phyloP scores from a whole-genome alignment of 805 yeast genomes.

The Komagataella ulmi region DNA sequence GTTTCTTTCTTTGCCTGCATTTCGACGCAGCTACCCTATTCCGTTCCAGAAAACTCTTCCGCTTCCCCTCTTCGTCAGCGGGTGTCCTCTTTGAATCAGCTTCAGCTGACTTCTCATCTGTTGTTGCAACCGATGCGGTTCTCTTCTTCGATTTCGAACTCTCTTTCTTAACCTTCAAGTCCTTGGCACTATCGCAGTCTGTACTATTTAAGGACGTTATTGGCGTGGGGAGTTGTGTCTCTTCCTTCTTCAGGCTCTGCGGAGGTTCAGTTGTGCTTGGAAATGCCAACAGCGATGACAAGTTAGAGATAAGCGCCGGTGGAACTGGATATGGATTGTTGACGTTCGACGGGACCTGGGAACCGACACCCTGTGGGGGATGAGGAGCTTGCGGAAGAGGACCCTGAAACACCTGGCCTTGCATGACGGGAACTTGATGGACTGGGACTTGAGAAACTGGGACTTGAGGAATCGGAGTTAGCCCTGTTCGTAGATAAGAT shows the following conservation, averaged over 20 bases:
- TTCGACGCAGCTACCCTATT: slow-evolving; percentile 95
- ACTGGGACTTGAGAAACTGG: slow-evolving; percentile 9
- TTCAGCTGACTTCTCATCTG: slow-evolving; percentile 20
- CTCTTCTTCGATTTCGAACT: slow-evolving; percentile 2
- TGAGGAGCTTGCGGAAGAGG: not conserved
- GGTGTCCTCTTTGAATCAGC: slow-evolving; percentile 27
- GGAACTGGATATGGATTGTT: not conserved
- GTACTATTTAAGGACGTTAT: not conserved
- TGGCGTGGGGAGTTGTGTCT: not conserved
- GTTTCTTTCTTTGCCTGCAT: slow-evolving; percentile 90
- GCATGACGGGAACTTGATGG: not conserved
- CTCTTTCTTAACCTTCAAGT: slow-evolving; percentile 2
- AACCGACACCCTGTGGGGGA: not conserved
- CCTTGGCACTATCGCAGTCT: slow-evolving; percentile 12
- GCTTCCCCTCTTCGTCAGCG: slow-evolving; percentile 56
- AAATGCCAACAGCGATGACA: not conserved
- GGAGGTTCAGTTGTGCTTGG: not conserved
- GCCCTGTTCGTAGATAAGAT: slow-evolving; percentile 54
- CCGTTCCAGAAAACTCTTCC: slow-evolving; percentile 75
- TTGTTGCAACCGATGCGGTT: slow-evolving; percentile 2
- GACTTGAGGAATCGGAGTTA: slow-evolving; percentile 40
- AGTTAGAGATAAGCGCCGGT: not conserved
- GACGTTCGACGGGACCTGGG: not conserved
- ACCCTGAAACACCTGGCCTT: not conserved
- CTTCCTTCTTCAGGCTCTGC: not conserved